Conservation (phyloP, 2,329 filamentous ascomycete species). For the Dothidotthia symphoricarpi region DNA sequence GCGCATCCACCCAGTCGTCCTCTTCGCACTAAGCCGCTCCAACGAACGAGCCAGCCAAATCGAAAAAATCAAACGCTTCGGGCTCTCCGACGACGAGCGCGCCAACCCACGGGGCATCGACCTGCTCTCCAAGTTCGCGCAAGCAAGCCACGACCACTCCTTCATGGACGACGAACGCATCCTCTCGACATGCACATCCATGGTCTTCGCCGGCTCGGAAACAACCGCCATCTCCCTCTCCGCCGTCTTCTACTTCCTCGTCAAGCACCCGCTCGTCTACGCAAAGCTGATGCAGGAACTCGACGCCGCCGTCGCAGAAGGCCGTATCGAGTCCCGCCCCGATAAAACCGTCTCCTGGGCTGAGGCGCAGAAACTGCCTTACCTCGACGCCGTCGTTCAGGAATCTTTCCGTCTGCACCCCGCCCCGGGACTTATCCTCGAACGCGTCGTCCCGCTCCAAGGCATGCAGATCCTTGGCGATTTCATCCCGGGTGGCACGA, state of each 20-base stretch:
- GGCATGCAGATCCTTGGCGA: conserved; percentile 63
- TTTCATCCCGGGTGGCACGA: conserved; percentile 66
- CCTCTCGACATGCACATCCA: conserved; percentile 68
- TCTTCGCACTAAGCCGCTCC: conserved; percentile 68
- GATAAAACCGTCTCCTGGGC: conserved; percentile 66
- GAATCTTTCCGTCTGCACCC: conserved; percentile 77
- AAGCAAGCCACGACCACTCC: conserved; percentile 64
- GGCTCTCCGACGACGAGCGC: conserved; percentile 34
- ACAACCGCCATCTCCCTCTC: conserved; percentile 74
- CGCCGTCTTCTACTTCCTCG: conserved; percentile 70
- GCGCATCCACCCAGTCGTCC: conserved; percentile 68
- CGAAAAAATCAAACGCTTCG: conserved; percentile 48
- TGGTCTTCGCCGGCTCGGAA: conserved; percentile 72
- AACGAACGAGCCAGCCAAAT: conserved; percentile 60
- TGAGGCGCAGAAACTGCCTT: conserved; percentile 68
- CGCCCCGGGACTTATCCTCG: conserved; percentile 68
- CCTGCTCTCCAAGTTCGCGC: conserved; percentile 69
- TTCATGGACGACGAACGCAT: conserved; percentile 71
- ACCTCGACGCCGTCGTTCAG: conserved; percentile 75
- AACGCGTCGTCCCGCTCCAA: conserved; percentile 66
- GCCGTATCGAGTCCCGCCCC: conserved; percentile 44
- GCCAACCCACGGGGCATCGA: conserved; percentile 50
- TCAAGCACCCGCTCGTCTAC: conserved; percentile 61
- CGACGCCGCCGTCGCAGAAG: conserved; percentile 56
- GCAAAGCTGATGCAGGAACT: conserved; percentile 60